Base-by-base conservation (phyloP, 495 filamentous ascomycete species). In the Aspergillus ellipticus region DNA sequence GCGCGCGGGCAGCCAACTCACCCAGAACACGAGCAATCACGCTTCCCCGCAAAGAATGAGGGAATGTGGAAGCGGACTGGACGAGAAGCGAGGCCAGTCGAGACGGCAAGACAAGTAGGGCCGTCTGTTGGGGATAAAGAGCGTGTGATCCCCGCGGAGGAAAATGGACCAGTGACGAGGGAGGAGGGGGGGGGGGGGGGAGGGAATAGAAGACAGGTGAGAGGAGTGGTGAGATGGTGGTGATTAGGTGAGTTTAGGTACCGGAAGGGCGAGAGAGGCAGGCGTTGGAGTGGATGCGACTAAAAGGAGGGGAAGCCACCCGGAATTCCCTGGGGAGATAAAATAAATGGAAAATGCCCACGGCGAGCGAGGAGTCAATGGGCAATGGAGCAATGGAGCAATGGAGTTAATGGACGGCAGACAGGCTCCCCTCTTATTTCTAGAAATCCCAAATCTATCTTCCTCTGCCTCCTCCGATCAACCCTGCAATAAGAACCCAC, bases 1-100 rank as follows among this genome's bases (percentile, higher is more conserved):
- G 55, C 45, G 45, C 45, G 28, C 11, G 53, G 54, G 54, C 56
- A 42, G 56, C 42, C 53, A 45, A 37, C 51, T 35, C 35, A 60
- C 58, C 33, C 28, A 37, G 35, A 57, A 53, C 33, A 53, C 61
- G 51, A 57, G 49, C 31, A 20, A 31, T 20, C 46, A 55, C 28
- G 41, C 49, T 39, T 46, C 31, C 49, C 45, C 50, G 45, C 46
- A 48, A 59, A 31, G 62, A 62, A 65, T 62, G 56, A 61, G 59
- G 56, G 62, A 61, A 54, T 57, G 31, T 39, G 42, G 7, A 53
- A 41, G 33, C 42, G 17, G 16, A 50, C 15, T 46, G 29, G 24
- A 46, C 13, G 13, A 42, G 42, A 46, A 29, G 49, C 42, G 22
- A 42, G 22, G 37, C 41, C n/a, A 50, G 37, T 57, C 56, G 46